Base-by-base conservation (phyloP, 1,284 basidiomycete genomes). In the Puccinia sorghi region DNA sequence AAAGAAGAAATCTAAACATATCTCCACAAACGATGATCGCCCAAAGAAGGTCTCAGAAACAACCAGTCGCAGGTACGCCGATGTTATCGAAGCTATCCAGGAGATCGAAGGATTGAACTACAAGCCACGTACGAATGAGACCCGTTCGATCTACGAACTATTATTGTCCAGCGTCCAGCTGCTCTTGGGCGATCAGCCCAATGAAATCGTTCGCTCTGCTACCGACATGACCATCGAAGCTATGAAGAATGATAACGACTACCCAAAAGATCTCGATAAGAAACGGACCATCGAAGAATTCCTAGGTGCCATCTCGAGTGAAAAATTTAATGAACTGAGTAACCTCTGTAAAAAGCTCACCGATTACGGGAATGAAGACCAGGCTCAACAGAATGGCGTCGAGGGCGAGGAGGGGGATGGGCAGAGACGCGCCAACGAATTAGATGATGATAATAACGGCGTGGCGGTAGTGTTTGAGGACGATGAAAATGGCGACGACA, bases 261-360 rank as follows among this genome's bases (percentile, higher is more conserved):
- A 88, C 80, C 85, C 95, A 86, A 97, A 95, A 86, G 96, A 99
- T 85, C 93, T 97, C 83, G 97, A 99, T 88, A 96, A 96, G 88
- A 97, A 97, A 86, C 93, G 90, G 86, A 94, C 97, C 83, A 89
- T 96, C 41, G 92, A 97, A 85, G 90, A 90, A 15, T 88, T 98
- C 69, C 84, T 96, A 3, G 90, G 92, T 0, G 77, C 80, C 2
- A 84, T 97, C 13, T 86, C 89, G 13, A 90, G 89, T 82, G 95
- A 97, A 81, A 84, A 86, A 3, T 99, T 98, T 84, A 89, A 90
- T 17, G 92, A 95, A 85, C 88, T 99, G 64, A 87, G 97, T 81
- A 92, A 88, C 82, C 87, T 99, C 63, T 89, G 91, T 74, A 98
- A 98, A 87, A 98, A 97, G 87, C 91, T 99, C 71, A 97, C 95